phyloP scores from a whole-genome alignment of 768 basidiomycete genomes.

The Hebeloma cylindrosporum region DNA sequence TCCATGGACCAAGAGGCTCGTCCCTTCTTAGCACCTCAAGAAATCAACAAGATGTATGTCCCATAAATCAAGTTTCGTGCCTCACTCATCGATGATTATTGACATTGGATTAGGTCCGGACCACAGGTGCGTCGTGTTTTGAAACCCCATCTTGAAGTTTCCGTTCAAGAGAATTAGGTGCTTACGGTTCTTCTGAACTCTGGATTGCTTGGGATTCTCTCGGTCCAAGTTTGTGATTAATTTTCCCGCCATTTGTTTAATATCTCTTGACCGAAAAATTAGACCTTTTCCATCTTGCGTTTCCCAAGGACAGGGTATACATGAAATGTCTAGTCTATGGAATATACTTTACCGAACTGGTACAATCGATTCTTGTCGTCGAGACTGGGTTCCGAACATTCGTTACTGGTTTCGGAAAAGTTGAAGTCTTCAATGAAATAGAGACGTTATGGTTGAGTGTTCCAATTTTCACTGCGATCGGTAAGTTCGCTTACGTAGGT shows the following conservation, averaged over 20 bases:
- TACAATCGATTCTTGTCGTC: background rate
- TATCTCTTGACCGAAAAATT: background rate
- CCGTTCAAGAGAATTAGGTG: too few relatives aligned
- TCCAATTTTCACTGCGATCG: too few relatives aligned
- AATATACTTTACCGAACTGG: background rate
- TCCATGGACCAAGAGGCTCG: too few relatives aligned
- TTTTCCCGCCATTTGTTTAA: background rate
- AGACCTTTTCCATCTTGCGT: constrained; percentile 22
- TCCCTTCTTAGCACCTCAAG: too few relatives aligned
- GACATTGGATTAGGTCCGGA: too few relatives aligned
- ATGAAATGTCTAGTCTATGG: background rate
- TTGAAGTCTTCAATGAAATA: background rate
- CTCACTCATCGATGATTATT: too few relatives aligned
- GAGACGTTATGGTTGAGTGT: too few relatives aligned
- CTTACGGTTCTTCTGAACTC: constrained; percentile 22
- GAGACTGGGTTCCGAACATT: background rate
- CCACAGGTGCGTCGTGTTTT: too few relatives aligned
- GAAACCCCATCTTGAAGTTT: too few relatives aligned
- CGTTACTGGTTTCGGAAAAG: background rate
- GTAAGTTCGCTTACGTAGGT: too few relatives aligned
- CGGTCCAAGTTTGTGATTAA: constrained; percentile 24
- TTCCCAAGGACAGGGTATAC: background rate
- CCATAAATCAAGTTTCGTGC: too few relatives aligned
- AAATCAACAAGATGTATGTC: too few relatives aligned
- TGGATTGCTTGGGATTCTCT: constrained; percentile 20